Evolutionary conservation across 306 rosid genomes (phyloP), one percentile per base, ranked within the genome.

Genomic region (Rosa rugosa): DNA sequence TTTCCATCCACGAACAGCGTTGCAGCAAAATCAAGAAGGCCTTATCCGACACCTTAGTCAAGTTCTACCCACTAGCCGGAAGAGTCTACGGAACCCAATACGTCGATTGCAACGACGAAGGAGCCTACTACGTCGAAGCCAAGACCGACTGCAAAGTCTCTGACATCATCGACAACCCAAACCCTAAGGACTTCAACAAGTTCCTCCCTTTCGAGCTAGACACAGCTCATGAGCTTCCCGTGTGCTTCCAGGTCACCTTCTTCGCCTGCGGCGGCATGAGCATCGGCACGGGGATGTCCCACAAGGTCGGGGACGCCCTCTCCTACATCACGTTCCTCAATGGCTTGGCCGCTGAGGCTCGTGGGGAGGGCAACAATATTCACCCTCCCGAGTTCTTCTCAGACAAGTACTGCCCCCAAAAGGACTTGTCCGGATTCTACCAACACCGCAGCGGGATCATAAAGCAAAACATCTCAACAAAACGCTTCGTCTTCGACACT

Each of bases 391-490:
- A 31, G 57, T 71, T 87, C 41, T 13, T 75, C 18, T 17, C 71
- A 6, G 79, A 75, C 79, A 75, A 75, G 60, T 62, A 75, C 65
- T 87, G 77, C 75, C 90, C 90, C 2, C 79, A 84, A 0, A 63
- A 34, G 53, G 56, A 80, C 36, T 56, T 80, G 54, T 47, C 85
- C 31, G 44, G 75, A 62, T 62, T 38, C 14, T 75, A 62, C 23
- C 49, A 25, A 3, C 78, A 13, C 10, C 34, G 5, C 0, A 27
- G 0, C 20, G 78, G 73, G 41, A 53, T 54, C 2, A 42, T 70
- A 1, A 82, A 72, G 66, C 46, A 77, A 20, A 81, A 80, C 53
- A 66, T 85, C 12, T 63, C 66, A 0, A 12, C 64, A 0, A 85
- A 82, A 56, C 79, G 85, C 69, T 74, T 85, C 16, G 80, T 82